Evolutionary conservation across 441 rosid species (phyloP).

Genomic region (Adansonia rubrostipa): DNA sequence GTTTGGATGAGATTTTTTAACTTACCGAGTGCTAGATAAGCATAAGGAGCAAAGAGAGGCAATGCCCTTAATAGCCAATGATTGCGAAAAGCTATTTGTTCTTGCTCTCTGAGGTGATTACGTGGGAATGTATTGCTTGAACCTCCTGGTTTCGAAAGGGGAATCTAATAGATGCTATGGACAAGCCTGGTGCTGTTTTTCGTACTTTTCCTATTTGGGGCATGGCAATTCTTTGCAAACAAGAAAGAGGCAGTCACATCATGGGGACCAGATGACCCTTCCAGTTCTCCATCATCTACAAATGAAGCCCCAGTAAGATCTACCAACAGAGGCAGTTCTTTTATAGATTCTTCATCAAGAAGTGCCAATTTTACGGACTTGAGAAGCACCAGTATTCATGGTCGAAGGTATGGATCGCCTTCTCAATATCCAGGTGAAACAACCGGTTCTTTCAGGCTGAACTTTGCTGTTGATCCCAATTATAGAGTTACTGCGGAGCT

Average conservation of each 20-base stretch:
- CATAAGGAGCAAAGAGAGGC: slow-evolving; percentile 35
- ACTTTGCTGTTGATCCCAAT: slow-evolving; percentile 63
- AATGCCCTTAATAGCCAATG: slow-evolving; percentile 78
- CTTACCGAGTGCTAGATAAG: slow-evolving; percentile 41
- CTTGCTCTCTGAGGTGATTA: slow-evolving; percentile 79
- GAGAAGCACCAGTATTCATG: slow-evolving; percentile 54
- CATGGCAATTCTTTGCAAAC: slow-evolving; percentile 96
- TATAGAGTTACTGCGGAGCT: slow-evolving; percentile 66
- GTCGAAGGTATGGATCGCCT: slow-evolving; percentile 70
- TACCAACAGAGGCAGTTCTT: slow-evolving; percentile 54
- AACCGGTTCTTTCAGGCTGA: slow-evolving; percentile 60
- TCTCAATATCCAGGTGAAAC: slow-evolving; percentile 64
- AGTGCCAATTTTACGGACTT: slow-evolving; percentile 62
- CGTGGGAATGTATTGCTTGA: slow-evolving; percentile 79
- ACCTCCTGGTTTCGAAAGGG: slow-evolving; percentile 63
- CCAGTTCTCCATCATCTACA: slow-evolving; percentile 52
- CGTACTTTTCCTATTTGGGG: slow-evolving; percentile 76
- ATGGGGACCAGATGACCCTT: slow-evolving; percentile 94
- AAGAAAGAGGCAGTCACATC: slow-evolving; percentile 89
- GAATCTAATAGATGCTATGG: slow-evolving; percentile 79
- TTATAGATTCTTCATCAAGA: slow-evolving; percentile 66
- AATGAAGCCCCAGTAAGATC: slow-evolving; percentile 48
- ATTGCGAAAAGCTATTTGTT: slow-evolving; percentile 77
- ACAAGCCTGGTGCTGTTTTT: slow-evolving; percentile 87
- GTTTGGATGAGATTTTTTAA: slow-evolving; percentile 77